A percentile compares a stretch with the other conserved stretches of the same genome.
phyloP scores from a whole-genome alignment of 2,329 filamentous ascomycete genomes.

The Diaporthe citriasiana region DNA sequence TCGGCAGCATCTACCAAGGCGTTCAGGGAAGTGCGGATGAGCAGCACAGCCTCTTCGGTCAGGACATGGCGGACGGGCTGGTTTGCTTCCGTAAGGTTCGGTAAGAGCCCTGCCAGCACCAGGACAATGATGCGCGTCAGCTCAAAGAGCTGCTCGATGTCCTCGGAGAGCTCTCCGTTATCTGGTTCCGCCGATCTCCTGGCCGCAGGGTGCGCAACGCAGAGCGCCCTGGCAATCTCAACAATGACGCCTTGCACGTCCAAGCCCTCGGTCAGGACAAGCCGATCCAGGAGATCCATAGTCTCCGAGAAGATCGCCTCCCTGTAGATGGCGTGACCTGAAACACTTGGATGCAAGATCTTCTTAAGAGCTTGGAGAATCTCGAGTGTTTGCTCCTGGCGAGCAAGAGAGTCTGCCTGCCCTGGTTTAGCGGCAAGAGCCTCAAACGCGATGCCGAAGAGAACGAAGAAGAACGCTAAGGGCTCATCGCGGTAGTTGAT shows the following conservation, averaged over 20 bases:
- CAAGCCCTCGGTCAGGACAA: conserved; percentile 91
- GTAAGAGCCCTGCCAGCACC: conserved; percentile 88
- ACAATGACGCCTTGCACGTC: conserved; percentile 94
- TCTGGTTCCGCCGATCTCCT: conserved; percentile 75
- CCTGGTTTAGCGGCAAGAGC: conserved; percentile 87
- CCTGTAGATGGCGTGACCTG: conserved; percentile 95
- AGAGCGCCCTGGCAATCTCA: conserved; percentile 91
- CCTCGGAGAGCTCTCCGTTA: conserved; percentile 88
- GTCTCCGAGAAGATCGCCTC: conserved; percentile 97
- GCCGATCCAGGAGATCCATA: conserved; percentile 93
- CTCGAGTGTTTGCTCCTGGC: conserved; percentile 81
- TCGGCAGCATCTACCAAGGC: conserved; percentile 94
- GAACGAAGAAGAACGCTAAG: conserved; percentile 97
- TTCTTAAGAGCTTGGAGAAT: conserved; percentile 94
- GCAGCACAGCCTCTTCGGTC: conserved; percentile 86
- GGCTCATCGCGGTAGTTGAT: conserved; percentile 99
- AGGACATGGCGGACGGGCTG: conserved; percentile 80
- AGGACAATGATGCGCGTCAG: conserved; percentile 96
- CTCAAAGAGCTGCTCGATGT: conserved; percentile 98
- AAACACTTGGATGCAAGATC: conserved; percentile 93
- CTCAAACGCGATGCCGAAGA: conserved; percentile 97
- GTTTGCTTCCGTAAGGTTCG: conserved; percentile 80
- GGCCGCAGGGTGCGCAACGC: conserved; percentile 91
- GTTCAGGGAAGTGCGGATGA: conserved; percentile 85
- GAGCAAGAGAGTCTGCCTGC: conserved; percentile 74